Evolutionary conservation across 352 stramenopile species (phyloP), one percentile per base, ranked within the genome.

Genomic region (Globisporangium radiosum): DNA sequence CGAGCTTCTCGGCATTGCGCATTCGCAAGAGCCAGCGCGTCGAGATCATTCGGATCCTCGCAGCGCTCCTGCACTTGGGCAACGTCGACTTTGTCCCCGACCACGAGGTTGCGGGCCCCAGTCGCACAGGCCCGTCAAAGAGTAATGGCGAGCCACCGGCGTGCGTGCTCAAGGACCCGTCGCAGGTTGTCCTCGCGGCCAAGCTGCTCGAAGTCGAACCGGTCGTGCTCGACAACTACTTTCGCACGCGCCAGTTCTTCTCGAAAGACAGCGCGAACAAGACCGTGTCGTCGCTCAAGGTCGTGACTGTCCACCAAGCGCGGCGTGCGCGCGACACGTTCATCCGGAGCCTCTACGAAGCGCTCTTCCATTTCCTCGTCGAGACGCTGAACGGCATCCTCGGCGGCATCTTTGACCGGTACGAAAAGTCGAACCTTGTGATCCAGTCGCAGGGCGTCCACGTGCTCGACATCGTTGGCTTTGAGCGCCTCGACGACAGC

Each of bases 211-310:
- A 92, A 45, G 79, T 94, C 3, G 80, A 92, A 38, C 81, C 84
- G 11, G 78, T 90, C 1, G 84, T 92, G 3, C 62, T 94, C 36
- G 84, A 94, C 60, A 90, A 94, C 56, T 94, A 92, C 60, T 94
- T 94, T 59, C 80, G 84, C 2, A 94, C 84, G 6, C 79, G 84
- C 5, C 78, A 89, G 49, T 91, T 89, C 57, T 89, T 89, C 59
- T 85, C 77, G 0, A 89, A 89, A 44, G 81, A 91, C 56, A 72
- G 69, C 3, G 7, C 7, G 7, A 78, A 76, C 67, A 89, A 88
- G 68, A 87, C 78, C 1, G 69, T 89, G 8, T 92, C 84, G 17
- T 90, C 84, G 5, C 66, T 92, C 9, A 94, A 92, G 57, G 80
- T 94, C 25, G 84, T 94, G 52, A 94, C 79, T 7, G 70, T 94